Percentiles rank a stretch among this genome's conserved stretches.
Conservation (phyloP, 2,329 filamentous ascomycete species). For the Colletotrichum chlorophyti region DNA sequence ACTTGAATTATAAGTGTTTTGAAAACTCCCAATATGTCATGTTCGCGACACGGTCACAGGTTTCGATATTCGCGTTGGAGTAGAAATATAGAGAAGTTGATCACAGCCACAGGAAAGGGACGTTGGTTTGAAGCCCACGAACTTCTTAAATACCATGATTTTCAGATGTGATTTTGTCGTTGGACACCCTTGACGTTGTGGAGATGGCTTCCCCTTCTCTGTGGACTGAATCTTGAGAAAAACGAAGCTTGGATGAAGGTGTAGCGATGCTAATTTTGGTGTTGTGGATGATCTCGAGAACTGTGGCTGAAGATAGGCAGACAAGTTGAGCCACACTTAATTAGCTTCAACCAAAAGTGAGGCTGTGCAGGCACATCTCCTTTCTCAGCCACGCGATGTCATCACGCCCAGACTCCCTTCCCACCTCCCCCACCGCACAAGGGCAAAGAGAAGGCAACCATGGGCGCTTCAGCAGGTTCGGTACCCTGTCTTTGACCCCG, state of each 20-base stretch:
- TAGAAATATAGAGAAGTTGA: too few species aligned
- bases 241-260: neutral
- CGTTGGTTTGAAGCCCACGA: too few species aligned
- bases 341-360: too few species aligned
- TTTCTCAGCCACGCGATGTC: neutral
- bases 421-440: neutral
- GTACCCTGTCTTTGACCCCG: conserved; percentile 7
- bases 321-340: neutral
- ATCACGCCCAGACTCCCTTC: neutral
- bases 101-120: too few species aligned
- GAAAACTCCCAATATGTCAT: too few species aligned
- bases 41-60: too few species aligned
- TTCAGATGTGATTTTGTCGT: too few species aligned
- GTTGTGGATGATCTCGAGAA: neutral
- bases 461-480: neutral
- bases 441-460: neutral
- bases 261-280: neutral
- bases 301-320: neutral
- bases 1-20: too few species aligned
- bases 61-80: too few species aligned
- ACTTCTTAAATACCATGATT: too few species aligned
- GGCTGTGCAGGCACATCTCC: neutral
- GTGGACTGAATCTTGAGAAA: fast-evolving
- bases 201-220: too few species aligned
- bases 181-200: too few species aligned